These are phyloP conservation scores for Camelina neglecta DNA, from an alignment of 345 rosid species.

Conservation along the genomic window DNA sequence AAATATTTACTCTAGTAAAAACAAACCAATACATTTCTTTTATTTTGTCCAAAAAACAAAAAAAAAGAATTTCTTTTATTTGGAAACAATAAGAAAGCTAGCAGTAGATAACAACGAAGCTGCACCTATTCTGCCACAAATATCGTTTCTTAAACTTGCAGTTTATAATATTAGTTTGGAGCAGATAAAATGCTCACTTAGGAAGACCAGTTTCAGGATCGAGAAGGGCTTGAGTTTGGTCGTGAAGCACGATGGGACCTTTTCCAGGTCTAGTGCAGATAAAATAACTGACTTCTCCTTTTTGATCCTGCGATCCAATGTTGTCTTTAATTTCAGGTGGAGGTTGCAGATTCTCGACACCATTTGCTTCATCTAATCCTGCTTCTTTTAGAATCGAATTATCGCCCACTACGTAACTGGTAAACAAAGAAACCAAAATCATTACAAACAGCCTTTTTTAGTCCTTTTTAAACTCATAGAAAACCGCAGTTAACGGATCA, in stretches of 20 bases:
- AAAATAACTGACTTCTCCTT: constrained; percentile 84
- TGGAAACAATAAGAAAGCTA: constrained; percentile 24
- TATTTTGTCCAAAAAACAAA: background rate
- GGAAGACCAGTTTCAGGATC: constrained; percentile 72
- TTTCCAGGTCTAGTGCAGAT: constrained; percentile 91
- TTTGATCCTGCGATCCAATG: constrained; percentile 56
- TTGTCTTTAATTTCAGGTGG: constrained; percentile 52
- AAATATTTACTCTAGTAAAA: constrained; percentile 11
- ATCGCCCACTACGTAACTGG: constrained; percentile 89
- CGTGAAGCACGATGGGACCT: constrained; percentile 72
- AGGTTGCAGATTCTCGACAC: constrained; percentile 59
- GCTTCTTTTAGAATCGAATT: constrained; percentile 81
- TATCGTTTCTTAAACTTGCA: constrained; percentile 24
- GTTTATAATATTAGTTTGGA: constrained; percentile 19
- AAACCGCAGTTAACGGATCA: background rate
- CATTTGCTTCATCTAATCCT: constrained; percentile 61
- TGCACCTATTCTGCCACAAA: constrained; percentile 30
- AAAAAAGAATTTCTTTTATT: background rate
- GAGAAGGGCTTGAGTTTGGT: constrained; percentile 74
- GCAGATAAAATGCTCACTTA: constrained; percentile 46
- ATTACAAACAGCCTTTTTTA: constrained; percentile 2
- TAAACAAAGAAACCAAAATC: constrained; percentile 18
- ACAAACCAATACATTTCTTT: constrained; percentile 6
- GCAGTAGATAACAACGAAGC: constrained; percentile 31
- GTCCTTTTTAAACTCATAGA: background rate